These are phyloP conservation scores for Blastocystis sp. DNA, from an alignment of 352 stramenopile genomes.

Conservation along the genomic window DNA sequence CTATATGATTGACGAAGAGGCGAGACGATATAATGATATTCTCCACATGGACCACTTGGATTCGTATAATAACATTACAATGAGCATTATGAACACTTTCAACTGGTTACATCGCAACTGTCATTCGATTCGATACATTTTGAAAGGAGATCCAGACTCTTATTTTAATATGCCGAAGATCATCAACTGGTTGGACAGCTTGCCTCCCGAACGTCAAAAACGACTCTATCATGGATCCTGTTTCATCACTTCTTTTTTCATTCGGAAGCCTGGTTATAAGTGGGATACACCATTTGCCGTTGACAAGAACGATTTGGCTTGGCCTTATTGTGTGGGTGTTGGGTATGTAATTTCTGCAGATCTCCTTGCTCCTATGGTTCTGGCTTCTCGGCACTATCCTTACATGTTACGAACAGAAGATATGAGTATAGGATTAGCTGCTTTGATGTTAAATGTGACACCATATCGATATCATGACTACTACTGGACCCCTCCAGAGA, in stretches of 20 bases:
- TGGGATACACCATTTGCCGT: slow-evolving; percentile 36
- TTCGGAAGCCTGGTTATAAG: slow-evolving; percentile 29
- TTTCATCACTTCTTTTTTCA: slow-evolving; percentile 63
- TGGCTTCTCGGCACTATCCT: slow-evolving; percentile 52
- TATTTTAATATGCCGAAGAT: slow-evolving; percentile 54
- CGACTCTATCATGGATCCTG: slow-evolving; percentile 35
- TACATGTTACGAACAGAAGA: slow-evolving; percentile 58
- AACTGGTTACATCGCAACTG: slow-evolving; percentile 59
- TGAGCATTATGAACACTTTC: slow-evolving; percentile 58
- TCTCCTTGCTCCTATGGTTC: slow-evolving; percentile 33
- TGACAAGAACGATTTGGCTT: slow-evolving; percentile 13
- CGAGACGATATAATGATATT: slow-evolving; percentile 28
- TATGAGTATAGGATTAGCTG: slow-evolving; percentile 55
- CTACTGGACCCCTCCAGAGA: slow-evolving; percentile 48
- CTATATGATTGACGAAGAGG: slow-evolving; percentile 8
- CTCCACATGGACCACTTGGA: slow-evolving; percentile 48
- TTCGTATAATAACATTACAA: slow-evolving; percentile 60
- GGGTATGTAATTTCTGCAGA: slow-evolving; percentile 46
- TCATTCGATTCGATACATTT: slow-evolving; percentile 36
- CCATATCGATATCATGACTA: slow-evolving; percentile 49
- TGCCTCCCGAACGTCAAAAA: slow-evolving; percentile 11
- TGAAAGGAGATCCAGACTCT: slow-evolving; percentile 51
- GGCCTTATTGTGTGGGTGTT: slow-evolving; percentile 34
- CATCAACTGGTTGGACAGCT: slow-evolving; percentile 14
- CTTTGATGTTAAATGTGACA: slow-evolving; percentile 47